These are phyloP conservation scores for Cladochytrium tenue DNA, from an alignment of 371 early-diverging fungal genomes.

Conservation along the genomic window DNA sequence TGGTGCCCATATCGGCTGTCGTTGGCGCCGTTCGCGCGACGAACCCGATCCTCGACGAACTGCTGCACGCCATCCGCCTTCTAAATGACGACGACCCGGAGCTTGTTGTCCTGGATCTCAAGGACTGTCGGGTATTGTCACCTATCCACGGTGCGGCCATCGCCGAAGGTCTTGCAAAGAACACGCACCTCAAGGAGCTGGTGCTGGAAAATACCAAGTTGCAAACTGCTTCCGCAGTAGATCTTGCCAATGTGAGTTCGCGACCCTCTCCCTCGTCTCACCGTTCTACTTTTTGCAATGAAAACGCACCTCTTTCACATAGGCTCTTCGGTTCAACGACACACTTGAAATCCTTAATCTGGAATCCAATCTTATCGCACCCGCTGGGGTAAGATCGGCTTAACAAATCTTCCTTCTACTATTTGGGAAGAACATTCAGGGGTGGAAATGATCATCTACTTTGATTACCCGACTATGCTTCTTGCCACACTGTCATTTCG, in stretches of 20 bases:
- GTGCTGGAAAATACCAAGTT: constrained; percentile 23
- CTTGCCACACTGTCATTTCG: too few species aligned
- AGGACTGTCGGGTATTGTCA: constrained; percentile 39
- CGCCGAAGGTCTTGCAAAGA: constrained; percentile 28
- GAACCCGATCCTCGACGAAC: constrained; percentile 45
- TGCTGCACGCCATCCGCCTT: constrained; percentile 35
- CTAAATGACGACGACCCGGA: constrained; percentile 32
- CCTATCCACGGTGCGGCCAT: constrained; percentile 27
- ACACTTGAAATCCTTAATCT: constrained; percentile 36
- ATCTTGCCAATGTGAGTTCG: constrained; percentile 28
- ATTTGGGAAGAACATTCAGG: too few species aligned
- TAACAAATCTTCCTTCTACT: too few species aligned
- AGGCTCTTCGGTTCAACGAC: constrained; percentile 32
- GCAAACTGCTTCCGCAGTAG: constrained; percentile 29
- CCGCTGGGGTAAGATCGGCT: constrained; percentile 37
- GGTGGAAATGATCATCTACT: too few species aligned
- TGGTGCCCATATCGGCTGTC: constrained; percentile 28
- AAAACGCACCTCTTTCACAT: background rate
- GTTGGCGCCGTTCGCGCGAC: constrained; percentile 32
- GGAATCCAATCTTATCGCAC: constrained; percentile 38
- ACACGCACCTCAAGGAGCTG: constrained; percentile 36
- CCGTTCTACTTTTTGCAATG: background rate
- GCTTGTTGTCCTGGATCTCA: constrained; percentile 36
- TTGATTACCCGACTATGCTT: too few species aligned
- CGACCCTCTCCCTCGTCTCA: background rate